Conservation (phyloP, 1,284 basidiomycete genomes). For the Leccinum olivaceoglutinosum region DNA sequence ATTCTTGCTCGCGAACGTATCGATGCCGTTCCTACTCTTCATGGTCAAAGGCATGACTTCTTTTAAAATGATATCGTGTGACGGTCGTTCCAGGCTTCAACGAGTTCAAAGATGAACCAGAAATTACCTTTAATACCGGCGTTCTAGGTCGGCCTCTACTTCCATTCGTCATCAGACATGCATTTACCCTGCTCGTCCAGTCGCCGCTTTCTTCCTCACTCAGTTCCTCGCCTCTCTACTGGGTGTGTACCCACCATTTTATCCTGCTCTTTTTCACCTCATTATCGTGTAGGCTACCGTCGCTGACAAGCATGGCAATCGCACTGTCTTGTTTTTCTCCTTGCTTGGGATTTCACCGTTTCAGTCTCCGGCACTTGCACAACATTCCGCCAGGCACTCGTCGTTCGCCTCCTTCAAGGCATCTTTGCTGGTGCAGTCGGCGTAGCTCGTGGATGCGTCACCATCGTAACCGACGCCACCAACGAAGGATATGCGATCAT, state of each 20-base stretch:
- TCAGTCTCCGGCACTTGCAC: conserved; percentile 84
- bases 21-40: conserved; percentile 83
- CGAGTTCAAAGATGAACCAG: conserved; percentile 50
- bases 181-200: conserved; percentile 33
- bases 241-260: conserved; percentile 42
- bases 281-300: conserved; percentile 69
- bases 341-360: conserved; percentile 81
- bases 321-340: conserved; percentile 82
- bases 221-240: conserved; percentile 92
- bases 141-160: conserved; percentile 53
- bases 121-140: conserved; percentile 83
- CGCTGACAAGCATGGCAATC: conserved; percentile 86
- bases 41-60: conserved; percentile 78
- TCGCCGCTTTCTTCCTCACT: conserved; percentile 76
- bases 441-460: conserved; percentile 85
- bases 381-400: conserved; percentile 78
- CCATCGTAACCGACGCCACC: conserved; percentile 83
- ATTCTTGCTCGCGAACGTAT: conserved; percentile 87
- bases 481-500: conserved; percentile 95
- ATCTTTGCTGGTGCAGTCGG: conserved; percentile 94
- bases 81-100: conserved; percentile 18
- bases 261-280: conserved; percentile 4
- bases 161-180: conserved; percentile 9
- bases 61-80: conserved; percentile 4
- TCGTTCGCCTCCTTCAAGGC: conserved; percentile 87